Evolutionary conservation across 2,329 filamentous ascomycete genomes (phyloP).

Genomic region (Ophiostoma triangulosporum): DNA sequence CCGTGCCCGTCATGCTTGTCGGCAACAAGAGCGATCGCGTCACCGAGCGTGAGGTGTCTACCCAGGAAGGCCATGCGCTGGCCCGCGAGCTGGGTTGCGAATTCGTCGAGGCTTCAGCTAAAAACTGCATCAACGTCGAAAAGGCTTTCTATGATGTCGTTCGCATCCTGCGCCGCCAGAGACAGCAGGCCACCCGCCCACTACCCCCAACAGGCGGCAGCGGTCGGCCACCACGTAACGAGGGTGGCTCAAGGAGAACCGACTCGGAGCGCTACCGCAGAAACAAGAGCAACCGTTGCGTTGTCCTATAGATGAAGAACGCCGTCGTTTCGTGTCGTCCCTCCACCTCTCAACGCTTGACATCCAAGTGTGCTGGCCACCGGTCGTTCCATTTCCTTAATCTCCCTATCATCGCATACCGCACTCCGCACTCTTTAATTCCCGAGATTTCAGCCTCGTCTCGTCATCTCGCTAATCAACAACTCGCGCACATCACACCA

Average conservation of each 20-base stretch:
- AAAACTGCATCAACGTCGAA: conserved; percentile 97
- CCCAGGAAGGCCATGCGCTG: conserved; percentile 84
- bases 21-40: conserved; percentile 97
- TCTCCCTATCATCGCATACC: neutral
- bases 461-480: neutral
- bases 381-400: neutral
- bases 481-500: neutral
- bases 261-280: conserved; percentile 15
- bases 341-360: neutral
- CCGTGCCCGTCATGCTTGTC: conserved; percentile 92
- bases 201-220: conserved; percentile 11
- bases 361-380: neutral
- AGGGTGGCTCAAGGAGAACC: conserved; percentile 8
- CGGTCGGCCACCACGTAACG: conserved; percentile 11
- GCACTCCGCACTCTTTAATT: neutral
- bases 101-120: conserved; percentile 92
- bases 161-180: conserved; percentile 60
- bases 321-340: neutral
- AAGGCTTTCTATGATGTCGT: conserved; percentile 99
- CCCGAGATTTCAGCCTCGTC: neutral
- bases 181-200: conserved; percentile 17
- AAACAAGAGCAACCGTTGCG: conserved; percentile 13
- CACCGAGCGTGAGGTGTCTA: conserved; percentile 90
- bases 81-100: conserved; percentile 89
- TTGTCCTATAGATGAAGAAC: conserved; percentile 13